Base-by-base conservation (phyloP, 768 basidiomycete species). In the Xanthoconium purpureum region DNA sequence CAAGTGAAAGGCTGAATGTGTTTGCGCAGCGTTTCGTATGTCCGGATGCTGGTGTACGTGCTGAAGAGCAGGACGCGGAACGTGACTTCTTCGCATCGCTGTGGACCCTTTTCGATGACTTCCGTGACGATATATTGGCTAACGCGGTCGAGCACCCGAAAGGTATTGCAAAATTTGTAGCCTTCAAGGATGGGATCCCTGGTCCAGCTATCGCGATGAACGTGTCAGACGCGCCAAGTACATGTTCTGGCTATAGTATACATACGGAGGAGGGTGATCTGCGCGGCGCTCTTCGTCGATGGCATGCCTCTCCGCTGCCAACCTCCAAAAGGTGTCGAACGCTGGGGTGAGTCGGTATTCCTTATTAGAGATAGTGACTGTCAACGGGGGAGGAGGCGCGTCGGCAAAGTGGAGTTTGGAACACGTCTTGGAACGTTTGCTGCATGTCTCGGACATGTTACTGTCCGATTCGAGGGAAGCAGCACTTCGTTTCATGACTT, bases 61-160 rank as follows among this genome's bases (percentile, higher is more conserved):
- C 85, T 86, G 77, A 88, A 92, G 39, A 92, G 75, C 56, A 80
- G 60, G 54, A 91, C 79, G 44, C 90, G 85, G 61, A 92, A 92
- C 24, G 81, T 78, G 51, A 89, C 67, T 68, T 92, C 90, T 14
- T 72, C 70, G 20, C 80, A 78, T 32, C 75, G 71, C 61, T 85
- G 84, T 3, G 82, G 74, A 38, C 89, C 89, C 63, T 82, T 81
- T 61, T 85, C 78, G 58, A 91, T 84, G 57, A 92, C 88, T 53
- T 89, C 79, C 7, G 69, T 63, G 33, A 92, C 77, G 54, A 91
- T 74, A 59, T 78, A 92, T 62, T 92, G 90, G 32, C 80, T 82
- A 17, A 78, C 78, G 36, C 82, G 83, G 73, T 92, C 90, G 43
- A 85, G 77, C 9, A 90, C 82, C 36, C 90, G 87, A 65, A 80